These are phyloP conservation scores for Hanseniaspora lachancei DNA, from an alignment of 805 yeast genomes.

Conservation along the genomic window DNA sequence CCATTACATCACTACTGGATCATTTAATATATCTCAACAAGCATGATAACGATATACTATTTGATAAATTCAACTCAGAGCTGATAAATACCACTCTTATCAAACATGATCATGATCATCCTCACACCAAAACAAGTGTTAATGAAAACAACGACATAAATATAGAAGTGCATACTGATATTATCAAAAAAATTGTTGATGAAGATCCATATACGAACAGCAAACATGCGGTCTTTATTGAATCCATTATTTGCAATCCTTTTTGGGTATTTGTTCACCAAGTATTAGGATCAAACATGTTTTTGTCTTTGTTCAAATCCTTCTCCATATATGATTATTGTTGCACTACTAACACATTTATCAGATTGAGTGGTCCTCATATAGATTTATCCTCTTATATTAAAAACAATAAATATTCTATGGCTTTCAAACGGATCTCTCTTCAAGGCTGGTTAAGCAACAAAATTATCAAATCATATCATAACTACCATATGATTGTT, in stretches of 20 bases:
- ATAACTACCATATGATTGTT: background rate
- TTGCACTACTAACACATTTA: slow-evolving; percentile 15
- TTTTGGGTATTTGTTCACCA: slow-evolving; percentile 23
- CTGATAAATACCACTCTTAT: background rate
- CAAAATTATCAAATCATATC: background rate
- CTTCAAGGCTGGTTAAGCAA: background rate
- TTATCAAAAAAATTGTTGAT: background rate
- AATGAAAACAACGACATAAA: background rate
- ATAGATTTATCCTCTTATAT: background rate
- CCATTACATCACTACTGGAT: background rate
- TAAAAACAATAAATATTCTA: background rate
- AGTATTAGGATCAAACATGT: slow-evolving; percentile 30
- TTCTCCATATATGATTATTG: slow-evolving; percentile 24
- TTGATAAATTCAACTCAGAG: no score
- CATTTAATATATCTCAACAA: background rate
- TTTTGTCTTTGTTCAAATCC: slow-evolving; percentile 31
- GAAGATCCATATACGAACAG: background rate
- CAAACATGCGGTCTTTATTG: background rate
- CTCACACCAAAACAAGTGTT: background rate
- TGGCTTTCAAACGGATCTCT: background rate
- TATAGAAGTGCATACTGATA: background rate
- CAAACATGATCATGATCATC: background rate
- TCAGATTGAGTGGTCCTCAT: slow-evolving; percentile 16
- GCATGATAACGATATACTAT: background rate
- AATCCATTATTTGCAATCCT: background rate